A percentile compares a stretch with the other conserved stretches of the same genome.
Evolutionary conservation across 2,329 filamentous ascomycete genomes (phyloP).

Genomic region (Neoscytalidium dimidiatum): DNA sequence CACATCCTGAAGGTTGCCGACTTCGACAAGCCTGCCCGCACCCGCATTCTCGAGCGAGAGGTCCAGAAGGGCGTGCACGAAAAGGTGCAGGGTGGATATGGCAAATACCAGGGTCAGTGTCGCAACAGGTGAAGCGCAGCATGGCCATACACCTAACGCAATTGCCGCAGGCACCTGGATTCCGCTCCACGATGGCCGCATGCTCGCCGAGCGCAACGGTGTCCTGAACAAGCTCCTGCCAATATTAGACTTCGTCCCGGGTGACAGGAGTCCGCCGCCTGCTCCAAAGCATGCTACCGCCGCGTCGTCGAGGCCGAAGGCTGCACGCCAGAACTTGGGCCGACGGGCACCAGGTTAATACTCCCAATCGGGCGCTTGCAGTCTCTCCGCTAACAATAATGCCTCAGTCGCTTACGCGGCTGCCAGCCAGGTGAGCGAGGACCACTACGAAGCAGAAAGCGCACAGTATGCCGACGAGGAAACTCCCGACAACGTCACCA

Average conservation of each 20-base stretch:
- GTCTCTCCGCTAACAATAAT: background rate
- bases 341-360: slow-evolving; percentile 26
- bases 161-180: slow-evolving; percentile 81
- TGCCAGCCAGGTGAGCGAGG: slow-evolving; percentile 52
- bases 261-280: slow-evolving; percentile 84
- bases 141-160: background rate
- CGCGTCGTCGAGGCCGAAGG: slow-evolving; percentile 74
- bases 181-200: slow-evolving; percentile 76
- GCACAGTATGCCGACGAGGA: slow-evolving; percentile 71
- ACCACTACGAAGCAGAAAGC: slow-evolving; percentile 67
- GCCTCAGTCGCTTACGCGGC: slow-evolving; percentile 24
- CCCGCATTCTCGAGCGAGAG: slow-evolving; percentile 91
- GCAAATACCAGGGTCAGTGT: slow-evolving; percentile 86
- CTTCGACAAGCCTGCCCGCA: slow-evolving; percentile 94
- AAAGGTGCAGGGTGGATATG: slow-evolving; percentile 97
- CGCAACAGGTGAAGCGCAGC: background rate
- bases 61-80: slow-evolving; percentile 96
- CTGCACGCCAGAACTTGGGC: slow-evolving; percentile 65
- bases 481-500: slow-evolving; percentile 78
- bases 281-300: slow-evolving; percentile 84
- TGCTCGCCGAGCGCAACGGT: slow-evolving; percentile 83
- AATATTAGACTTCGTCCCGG: slow-evolving; percentile 88
- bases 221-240: slow-evolving; percentile 78
- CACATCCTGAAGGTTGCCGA: slow-evolving; percentile 97
- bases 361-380: background rate